Base-by-base conservation (phyloP, 306 rosid species). In the Cyamopsis tetragonoloba region DNA sequence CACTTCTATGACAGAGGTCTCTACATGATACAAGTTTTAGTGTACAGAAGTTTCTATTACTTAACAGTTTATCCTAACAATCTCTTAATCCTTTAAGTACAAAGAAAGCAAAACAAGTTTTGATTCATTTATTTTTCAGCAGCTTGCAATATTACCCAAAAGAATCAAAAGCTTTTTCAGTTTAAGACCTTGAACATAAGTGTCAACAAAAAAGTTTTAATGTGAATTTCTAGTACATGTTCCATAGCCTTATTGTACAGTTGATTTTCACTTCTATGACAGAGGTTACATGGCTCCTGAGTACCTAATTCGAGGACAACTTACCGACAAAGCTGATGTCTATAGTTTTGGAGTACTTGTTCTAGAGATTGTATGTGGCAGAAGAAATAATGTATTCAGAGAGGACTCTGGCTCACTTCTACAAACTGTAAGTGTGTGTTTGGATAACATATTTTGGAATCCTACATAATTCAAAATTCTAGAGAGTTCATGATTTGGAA, bases 211-310 rank as follows among this genome's bases (percentile, higher is more conserved):
- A 27, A 15, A 13, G n/a, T 23, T 37, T 4, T 10, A 30, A 65
- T 11, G 2, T 47, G 2, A 17, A 18, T 19, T 65, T 65, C 20
- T 31, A 66, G 31, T 32, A 22, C 50, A 44, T 18, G 50, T 49
- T 46, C 17, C 51, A 8, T 10, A 56, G 15, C 35, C 24, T 23
- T 44, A 28, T 26, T 26, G 17, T 23, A 69, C 56, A 55, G 12
- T 32, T 27, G 4, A 18, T 35, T 46, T 35, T 26, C 2, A 13
- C 43, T 35, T 35, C 22, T 61, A 31, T 28, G 19, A 13, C 56
- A 91, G 97, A 55, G 97, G 97, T 44, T 91, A 91, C 42, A 91
- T 91, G 96, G 97, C 97, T 39, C 96, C 97, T 0, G 97, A 91
- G 71, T 91, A 91, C 85, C 91, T 91, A 19, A 50, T 80, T 72